These are phyloP conservation scores for Eucalyptus tenuipes DNA, from an alignment of 345 rosid species.

Conservation along the genomic window DNA sequence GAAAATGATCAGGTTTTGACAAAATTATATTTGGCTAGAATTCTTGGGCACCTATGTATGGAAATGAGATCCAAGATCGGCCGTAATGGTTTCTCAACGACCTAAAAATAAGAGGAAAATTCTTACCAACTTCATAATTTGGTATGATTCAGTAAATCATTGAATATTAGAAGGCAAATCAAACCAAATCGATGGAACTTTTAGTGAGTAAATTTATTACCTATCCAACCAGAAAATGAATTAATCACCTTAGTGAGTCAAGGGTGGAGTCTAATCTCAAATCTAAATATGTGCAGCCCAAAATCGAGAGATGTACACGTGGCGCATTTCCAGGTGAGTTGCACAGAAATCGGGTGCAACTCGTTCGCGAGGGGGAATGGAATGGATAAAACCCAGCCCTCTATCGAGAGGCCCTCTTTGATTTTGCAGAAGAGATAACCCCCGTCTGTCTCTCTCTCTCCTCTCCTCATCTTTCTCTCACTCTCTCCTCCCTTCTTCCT, in stretches of 20 bases:
- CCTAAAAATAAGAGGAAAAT: fast-evolving
- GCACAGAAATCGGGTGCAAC: neutral
- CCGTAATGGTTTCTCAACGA: fast-evolving
- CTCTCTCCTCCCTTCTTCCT: neutral
- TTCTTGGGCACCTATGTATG: neutral
- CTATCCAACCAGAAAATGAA: fast-evolving
- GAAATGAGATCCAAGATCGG: neutral
- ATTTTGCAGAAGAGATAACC: neutral
- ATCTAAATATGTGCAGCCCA: neutral
- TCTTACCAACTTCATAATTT: fast-evolving
- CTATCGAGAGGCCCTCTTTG: conserved; percentile 5
- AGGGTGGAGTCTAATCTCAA: neutral
- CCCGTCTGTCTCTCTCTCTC: neutral
- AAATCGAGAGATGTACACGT: neutral
- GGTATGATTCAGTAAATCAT: neutral
- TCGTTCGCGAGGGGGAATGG: neutral
- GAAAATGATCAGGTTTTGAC: neutral
- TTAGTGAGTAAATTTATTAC: too few relatives aligned
- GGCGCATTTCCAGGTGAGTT: neutral
- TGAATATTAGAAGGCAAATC: fast-evolving
- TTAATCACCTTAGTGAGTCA: too few relatives aligned
- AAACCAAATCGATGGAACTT: neutral
- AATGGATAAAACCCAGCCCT: neutral
- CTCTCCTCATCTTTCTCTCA: neutral
- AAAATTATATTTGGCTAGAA: neutral